Percentiles rank a stretch among this genome's conserved stretches.
Evolutionary conservation across 192 early-diverging fungal genomes (phyloP).

Genomic region (Polychytrium aggregatum): DNA sequence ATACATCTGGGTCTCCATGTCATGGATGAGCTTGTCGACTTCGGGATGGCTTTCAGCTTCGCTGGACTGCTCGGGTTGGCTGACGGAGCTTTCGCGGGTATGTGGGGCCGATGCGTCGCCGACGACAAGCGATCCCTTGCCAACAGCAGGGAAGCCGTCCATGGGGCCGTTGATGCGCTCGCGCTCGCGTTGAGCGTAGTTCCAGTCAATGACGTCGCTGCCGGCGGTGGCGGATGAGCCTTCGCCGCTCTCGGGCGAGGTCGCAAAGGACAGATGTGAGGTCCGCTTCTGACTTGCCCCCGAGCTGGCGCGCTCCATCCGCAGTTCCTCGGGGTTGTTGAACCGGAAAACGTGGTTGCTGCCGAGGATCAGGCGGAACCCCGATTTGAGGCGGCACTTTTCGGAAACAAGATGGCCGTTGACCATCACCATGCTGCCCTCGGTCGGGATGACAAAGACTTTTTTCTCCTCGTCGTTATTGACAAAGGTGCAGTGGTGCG

Average conservation of each 20-base stretch:
- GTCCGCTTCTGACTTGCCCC: constrained; percentile 5
- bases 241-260: background rate
- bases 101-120: no score
- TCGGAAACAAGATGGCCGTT: constrained; percentile 60
- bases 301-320: constrained; percentile 55
- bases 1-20: no score
- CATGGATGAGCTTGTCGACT: no score
- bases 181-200: constrained; percentile 56
- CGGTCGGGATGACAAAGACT: constrained; percentile 50
- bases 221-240: constrained; percentile 4
- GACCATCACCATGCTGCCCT: constrained; percentile 55
- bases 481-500: constrained; percentile 58
- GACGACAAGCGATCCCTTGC: no score
- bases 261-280: background rate
- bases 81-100: no score
- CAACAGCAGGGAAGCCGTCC: no score
- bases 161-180: constrained; percentile 2
- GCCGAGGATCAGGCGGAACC: constrained; percentile 71
- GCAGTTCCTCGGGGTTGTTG: constrained; percentile 71
- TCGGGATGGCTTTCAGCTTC: no score
- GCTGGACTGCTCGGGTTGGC: no score
- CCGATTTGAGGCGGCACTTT: constrained; percentile 48
- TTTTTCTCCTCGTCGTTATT: constrained; percentile 36
- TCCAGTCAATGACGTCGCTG: constrained; percentile 60
- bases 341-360: constrained; percentile 74